Conservation (phyloP, 2,329 filamentous ascomycete species). For the Ustilaginoidea virens region DNA sequence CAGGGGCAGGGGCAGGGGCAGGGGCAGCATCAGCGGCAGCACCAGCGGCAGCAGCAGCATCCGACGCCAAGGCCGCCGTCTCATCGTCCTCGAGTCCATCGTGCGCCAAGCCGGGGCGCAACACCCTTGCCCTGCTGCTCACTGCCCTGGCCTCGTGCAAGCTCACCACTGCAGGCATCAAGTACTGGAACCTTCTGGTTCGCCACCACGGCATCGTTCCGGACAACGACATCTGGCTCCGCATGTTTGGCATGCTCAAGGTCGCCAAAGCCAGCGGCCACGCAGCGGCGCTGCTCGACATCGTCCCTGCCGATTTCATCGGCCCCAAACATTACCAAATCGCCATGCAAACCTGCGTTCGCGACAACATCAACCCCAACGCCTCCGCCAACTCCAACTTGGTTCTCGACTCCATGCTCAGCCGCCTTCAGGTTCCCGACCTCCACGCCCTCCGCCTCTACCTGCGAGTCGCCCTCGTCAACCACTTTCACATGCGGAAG, state of each 20-base stretch:
- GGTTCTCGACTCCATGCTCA: slow-evolving; percentile 49
- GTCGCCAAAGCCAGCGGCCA: slow-evolving; percentile 48
- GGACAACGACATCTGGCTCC: slow-evolving; percentile 54
- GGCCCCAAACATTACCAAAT: slow-evolving; percentile 46
- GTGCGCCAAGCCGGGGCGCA: slow-evolving; percentile 31
- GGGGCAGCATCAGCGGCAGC: no score
- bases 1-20: no score
- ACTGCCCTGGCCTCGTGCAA: slow-evolving; percentile 45
- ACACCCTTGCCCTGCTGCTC: slow-evolving; percentile 55
- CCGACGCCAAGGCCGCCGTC: slow-evolving; percentile 2
- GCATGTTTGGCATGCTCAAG: slow-evolving; percentile 52
- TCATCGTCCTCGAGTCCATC: slow-evolving; percentile 8
- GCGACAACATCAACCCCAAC: slow-evolving; percentile 63
- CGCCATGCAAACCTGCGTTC: slow-evolving; percentile 57
- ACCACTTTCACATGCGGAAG: slow-evolving; percentile 23
- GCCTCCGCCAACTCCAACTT: slow-evolving; percentile 48
- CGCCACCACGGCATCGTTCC: slow-evolving; percentile 46
- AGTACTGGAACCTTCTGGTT: slow-evolving; percentile 68
- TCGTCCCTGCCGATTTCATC: slow-evolving; percentile 31
- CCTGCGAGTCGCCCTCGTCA: slow-evolving; percentile 37
- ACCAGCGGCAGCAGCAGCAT: no score
- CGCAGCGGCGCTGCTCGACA: slow-evolving; percentile 40
- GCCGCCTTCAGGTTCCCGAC: slow-evolving; percentile 28
- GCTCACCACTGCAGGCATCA: slow-evolving; percentile 43
- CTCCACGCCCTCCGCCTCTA: slow-evolving; percentile 35